Conservation (phyloP, 163 green algal species). For the Volvox carteri region DNA sequence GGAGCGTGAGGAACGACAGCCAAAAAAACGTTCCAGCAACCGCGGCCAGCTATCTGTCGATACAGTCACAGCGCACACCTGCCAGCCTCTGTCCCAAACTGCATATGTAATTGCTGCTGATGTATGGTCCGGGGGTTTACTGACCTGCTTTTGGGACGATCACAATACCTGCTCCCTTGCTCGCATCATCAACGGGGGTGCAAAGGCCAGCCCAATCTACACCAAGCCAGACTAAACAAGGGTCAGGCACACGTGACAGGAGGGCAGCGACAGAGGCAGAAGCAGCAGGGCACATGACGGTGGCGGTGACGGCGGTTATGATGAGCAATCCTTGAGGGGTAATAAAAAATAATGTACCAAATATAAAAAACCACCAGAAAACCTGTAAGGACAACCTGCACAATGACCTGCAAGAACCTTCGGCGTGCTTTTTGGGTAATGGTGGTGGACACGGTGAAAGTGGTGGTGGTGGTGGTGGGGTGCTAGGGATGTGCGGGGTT, state of each 20-base stretch:
- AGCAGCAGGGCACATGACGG: not conserved
- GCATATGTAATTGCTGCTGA: not conserved
- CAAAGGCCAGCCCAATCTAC: not conserved
- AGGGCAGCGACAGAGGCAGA: not conserved
- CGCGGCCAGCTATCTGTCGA: not conserved
- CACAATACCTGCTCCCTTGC: not conserved
- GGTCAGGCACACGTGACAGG: constrained; percentile 1
- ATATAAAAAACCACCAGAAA: constrained; percentile 1
- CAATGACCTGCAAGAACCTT: not conserved
- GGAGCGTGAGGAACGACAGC: not conserved
- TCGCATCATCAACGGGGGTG: not conserved
- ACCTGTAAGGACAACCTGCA: not conserved
- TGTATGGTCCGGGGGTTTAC: not conserved
- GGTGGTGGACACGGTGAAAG: not conserved
- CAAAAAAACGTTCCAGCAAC: not conserved
- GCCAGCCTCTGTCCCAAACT: not conserved
- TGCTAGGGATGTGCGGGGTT: not conserved
- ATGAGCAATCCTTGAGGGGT: not conserved
- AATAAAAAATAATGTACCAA: not conserved
- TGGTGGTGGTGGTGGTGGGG: not conserved
- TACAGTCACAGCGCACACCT: not conserved
- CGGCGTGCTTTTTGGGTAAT: not conserved
- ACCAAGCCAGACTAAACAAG: not conserved
- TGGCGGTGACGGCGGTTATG: not conserved
- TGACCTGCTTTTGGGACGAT: not conserved